Conservation (phyloP, 139 green algal species). For the Picochlorum sp. region DNA sequence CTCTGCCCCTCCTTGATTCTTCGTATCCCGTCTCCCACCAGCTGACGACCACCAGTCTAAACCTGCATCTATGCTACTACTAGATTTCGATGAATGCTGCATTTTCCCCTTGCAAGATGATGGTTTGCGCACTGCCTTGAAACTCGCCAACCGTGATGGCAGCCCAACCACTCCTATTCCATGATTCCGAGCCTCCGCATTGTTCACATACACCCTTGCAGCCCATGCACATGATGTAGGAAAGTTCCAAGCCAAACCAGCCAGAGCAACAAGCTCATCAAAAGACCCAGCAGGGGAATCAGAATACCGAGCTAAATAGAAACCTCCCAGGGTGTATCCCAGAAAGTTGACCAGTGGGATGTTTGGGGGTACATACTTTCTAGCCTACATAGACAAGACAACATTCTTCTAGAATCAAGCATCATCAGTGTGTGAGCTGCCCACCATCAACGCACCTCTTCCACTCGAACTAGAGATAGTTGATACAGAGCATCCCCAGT, state of each 20-base stretch:
- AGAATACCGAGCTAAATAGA: conserved; percentile 86
- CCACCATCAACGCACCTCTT: conserved; percentile 23
- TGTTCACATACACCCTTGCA: conserved; percentile 78
- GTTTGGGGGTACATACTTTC: conserved; percentile 65
- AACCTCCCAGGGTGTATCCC: conserved; percentile 85
- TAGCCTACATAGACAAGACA: conserved; percentile 40
- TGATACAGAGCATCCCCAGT: conserved; percentile 78
- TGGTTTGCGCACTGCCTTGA: conserved; percentile 31
- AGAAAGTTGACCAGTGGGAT: conserved; percentile 81
- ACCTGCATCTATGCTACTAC: too few relatives aligned
- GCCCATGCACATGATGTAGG: conserved; percentile 93
- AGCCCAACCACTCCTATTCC: conserved; percentile 64
- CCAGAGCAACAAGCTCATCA: conserved; percentile 83
- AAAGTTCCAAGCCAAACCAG: conserved; percentile 87
- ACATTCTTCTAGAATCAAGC: too few relatives aligned
- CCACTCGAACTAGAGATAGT: conserved; percentile 72
- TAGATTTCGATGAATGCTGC: too few relatives aligned
- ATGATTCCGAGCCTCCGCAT: conserved; percentile 66
- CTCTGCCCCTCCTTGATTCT: not conserved
- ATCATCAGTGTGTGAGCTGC: too few relatives aligned
- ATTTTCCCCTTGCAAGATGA: not conserved
- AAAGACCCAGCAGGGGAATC: conserved; percentile 81
- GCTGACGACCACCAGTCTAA: not conserved
- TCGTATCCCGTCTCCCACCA: not conserved
- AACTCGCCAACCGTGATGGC: conserved; percentile 66